Conservation (phyloP, 306 rosid genomes). For the Castanospermum australe region DNA sequence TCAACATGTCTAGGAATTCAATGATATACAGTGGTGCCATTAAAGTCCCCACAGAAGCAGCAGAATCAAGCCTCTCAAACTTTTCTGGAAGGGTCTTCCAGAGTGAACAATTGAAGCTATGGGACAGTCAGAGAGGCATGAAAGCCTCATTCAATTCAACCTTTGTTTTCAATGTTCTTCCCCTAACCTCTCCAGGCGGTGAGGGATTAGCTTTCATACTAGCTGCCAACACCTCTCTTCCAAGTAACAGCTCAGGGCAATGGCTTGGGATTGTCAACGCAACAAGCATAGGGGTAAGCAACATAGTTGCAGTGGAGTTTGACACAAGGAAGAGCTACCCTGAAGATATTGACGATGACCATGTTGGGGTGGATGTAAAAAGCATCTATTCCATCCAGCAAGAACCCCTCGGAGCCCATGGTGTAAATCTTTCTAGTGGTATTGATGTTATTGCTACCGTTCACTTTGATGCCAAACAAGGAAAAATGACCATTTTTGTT, state of each 20-base stretch:
- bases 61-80: background rate
- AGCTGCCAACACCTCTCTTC: background rate
- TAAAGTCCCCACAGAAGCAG: conserved; percentile 40
- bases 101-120: conserved; percentile 10
- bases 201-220: conserved; percentile 52
- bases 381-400: background rate
- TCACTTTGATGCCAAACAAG: background rate
- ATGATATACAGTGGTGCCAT: background rate
- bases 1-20: background rate
- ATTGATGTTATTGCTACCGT: background rate
- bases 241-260: conserved; percentile 26
- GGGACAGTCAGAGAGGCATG: background rate
- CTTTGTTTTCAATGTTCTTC: conserved; percentile 28
- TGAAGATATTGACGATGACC: background rate
- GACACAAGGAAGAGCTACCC: background rate
- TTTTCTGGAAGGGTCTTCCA: conserved; percentile 27
- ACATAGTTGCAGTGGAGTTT: background rate
- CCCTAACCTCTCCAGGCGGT: conserved; percentile 23
- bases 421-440: background rate
- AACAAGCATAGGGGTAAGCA: background rate
- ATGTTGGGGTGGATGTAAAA: background rate
- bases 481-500: background rate
- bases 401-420: background rate
- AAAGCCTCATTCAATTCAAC: conserved; percentile 37
- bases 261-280: conserved; percentile 44